Evolutionary conservation across 257 asterid genomes (phyloP).

Genomic region (Dorcoceras hygrometricum): DNA sequence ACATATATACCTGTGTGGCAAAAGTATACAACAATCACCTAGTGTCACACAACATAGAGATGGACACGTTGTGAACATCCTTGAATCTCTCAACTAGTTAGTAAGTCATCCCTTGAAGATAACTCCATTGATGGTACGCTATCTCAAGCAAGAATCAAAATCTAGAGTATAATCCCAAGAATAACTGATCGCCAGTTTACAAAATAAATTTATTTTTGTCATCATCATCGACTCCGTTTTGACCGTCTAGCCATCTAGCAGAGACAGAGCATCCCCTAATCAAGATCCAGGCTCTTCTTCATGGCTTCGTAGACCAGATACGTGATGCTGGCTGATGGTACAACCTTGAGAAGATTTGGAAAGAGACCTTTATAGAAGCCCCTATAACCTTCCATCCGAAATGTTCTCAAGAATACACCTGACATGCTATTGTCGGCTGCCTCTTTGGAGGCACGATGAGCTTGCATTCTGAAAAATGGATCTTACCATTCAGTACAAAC

Average conservation of each 20-base stretch:
- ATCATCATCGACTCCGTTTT: slow-evolving; percentile 16
- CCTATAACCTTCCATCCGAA: slow-evolving; percentile 60
- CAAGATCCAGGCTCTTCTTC: slow-evolving; percentile 83
- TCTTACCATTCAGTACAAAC: slow-evolving; percentile 16
- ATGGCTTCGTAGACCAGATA: slow-evolving; percentile 86
- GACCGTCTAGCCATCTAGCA: slow-evolving; percentile 11
- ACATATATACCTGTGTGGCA: slow-evolving; percentile 27
- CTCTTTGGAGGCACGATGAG: slow-evolving; percentile 40
- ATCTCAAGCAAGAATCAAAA: slow-evolving; percentile 40
- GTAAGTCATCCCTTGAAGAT: slow-evolving; percentile 40
- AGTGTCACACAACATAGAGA: slow-evolving; percentile 35
- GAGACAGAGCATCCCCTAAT: slow-evolving; percentile 36
- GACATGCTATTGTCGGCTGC: slow-evolving; percentile 63
- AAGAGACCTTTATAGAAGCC: slow-evolving; percentile 94
- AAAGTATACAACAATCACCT: slow-evolving; percentile 50
- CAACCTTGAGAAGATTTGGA: slow-evolving; percentile 93
- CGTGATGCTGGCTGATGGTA: slow-evolving; percentile 96
- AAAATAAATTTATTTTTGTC: slow-evolving; percentile 41
- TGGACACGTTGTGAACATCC: slow-evolving; percentile 27
- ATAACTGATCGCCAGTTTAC: slow-evolving; percentile 32
- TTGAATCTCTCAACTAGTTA: slow-evolving; percentile 32
- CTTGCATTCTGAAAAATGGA: slow-evolving; percentile 88
- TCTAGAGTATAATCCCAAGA: slow-evolving; percentile 38
- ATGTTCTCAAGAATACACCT: slow-evolving; percentile 64
- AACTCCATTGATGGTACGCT: slow-evolving; percentile 26